These are phyloP conservation scores for Pachysandra terminalis DNA, from an alignment of 164 flowering plant genomes.

Conservation along the genomic window DNA sequence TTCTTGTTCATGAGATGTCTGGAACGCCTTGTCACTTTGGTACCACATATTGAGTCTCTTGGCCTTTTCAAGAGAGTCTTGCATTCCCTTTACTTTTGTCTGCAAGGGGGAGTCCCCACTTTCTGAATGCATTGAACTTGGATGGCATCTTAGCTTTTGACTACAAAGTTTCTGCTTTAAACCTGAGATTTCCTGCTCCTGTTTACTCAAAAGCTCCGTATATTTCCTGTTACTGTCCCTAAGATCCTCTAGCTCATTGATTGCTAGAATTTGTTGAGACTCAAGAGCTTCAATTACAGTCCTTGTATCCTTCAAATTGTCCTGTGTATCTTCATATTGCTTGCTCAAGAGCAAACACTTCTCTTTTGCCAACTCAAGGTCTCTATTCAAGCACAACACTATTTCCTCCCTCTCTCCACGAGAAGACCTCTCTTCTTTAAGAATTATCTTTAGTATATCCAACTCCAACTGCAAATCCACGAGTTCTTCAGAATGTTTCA, in stretches of 20 bases:
- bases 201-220: constrained; percentile 41
- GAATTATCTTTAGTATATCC: constrained; percentile 71
- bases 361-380: constrained; percentile 52
- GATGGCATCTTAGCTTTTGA: constrained; percentile 31
- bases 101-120: constrained; percentile 47
- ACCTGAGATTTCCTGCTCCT: constrained; percentile 50
- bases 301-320: constrained; percentile 53
- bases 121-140: constrained; percentile 22
- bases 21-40: constrained; percentile 59
- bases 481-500: constrained; percentile 49
- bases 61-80: constrained; percentile 86
- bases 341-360: constrained; percentile 27
- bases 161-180: constrained; percentile 37
- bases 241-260: constrained; percentile 68
- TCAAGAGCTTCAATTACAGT: constrained; percentile 88
- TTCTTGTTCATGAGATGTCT: constrained; percentile 63
- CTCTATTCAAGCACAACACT: constrained; percentile 30
- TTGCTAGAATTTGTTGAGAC: constrained; percentile 67
- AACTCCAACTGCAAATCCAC: constrained; percentile 78
- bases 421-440: constrained; percentile 69
- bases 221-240: constrained; percentile 32
- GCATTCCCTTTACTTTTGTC: constrained; percentile 64
- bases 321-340: constrained; percentile 36
- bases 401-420: constrained; percentile 44
- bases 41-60: constrained; percentile 55